Evolutionary conservation across 768 basidiomycete genomes (phyloP).

Genomic region (Pisolithus marmoratus): DNA sequence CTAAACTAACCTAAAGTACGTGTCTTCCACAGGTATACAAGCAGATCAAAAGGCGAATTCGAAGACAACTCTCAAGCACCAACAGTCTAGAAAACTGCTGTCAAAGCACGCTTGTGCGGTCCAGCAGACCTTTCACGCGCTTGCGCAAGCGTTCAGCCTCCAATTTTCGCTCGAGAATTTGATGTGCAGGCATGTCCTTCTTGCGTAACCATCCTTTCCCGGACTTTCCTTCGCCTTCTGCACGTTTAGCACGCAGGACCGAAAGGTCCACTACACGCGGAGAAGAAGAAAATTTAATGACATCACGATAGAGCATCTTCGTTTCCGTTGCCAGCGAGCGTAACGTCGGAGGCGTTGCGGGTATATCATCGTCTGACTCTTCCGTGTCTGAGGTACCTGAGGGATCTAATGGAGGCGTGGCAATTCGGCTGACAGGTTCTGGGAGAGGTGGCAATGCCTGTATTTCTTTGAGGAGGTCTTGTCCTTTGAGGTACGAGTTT

Average conservation of each 20-base stretch:
- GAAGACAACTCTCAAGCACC: too few species aligned
- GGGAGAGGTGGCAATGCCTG: slow-evolving; percentile 65
- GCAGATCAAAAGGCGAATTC: too few species aligned
- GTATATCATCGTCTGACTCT: slow-evolving; percentile 50
- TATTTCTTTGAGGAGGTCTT: slow-evolving; percentile 83
- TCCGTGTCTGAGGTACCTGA: slow-evolving; percentile 64
- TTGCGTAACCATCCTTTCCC: slow-evolving; percentile 71
- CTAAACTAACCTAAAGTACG: too few species aligned
- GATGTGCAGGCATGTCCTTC: slow-evolving; percentile 77
- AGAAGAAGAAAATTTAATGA: slow-evolving; percentile 78
- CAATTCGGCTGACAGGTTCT: slow-evolving; percentile 38
- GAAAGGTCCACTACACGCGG: slow-evolving; percentile 86
- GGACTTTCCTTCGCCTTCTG: slow-evolving; percentile 37
- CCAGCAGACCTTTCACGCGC: slow-evolving; percentile 64
- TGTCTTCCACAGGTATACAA: too few species aligned
- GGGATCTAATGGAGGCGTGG: slow-evolving; percentile 64
- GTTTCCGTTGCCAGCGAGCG: slow-evolving; percentile 75
- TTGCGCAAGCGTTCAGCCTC: slow-evolving; percentile 69
- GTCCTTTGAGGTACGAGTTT: slow-evolving; percentile 90
- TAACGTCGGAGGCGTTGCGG: slow-evolving; percentile 43
- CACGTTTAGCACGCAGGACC: slow-evolving; percentile 45
- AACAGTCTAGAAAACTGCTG: too few species aligned
- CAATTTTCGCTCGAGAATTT: slow-evolving; percentile 69
- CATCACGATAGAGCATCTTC: slow-evolving; percentile 82
- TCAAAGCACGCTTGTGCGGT: slow-evolving; percentile 43